Percentiles rank a stretch among this genome's conserved stretches.
Conservation (phyloP, 225 moss, liverwort and hornwort genomes). For the Marchantia polymorpha region DNA sequence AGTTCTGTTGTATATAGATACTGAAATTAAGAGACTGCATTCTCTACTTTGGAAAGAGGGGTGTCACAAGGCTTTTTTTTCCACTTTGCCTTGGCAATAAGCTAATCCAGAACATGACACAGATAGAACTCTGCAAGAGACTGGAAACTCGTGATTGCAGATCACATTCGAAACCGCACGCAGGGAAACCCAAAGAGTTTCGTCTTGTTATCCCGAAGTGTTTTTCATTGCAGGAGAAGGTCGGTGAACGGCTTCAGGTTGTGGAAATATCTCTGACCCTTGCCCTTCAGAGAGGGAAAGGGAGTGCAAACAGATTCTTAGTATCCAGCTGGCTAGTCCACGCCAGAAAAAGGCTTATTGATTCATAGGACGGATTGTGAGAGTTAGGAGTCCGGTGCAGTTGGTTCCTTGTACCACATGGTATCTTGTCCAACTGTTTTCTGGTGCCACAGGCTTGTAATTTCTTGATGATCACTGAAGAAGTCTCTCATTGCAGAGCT, state of each 20-base stretch:
- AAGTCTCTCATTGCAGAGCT: constrained; percentile 38
- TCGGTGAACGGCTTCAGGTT: constrained; percentile 2
- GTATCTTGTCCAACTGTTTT: constrained; percentile 7
- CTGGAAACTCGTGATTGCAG: constrained; percentile 1
- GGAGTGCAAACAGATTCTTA: constrained; percentile 9
- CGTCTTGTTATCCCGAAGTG: neutral
- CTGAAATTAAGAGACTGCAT: constrained; percentile 22
- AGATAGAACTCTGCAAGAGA: constrained; percentile 6
- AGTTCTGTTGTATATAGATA: constrained; percentile 35
- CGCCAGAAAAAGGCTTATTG: constrained; percentile 13
- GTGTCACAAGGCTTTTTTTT: constrained; percentile 12
- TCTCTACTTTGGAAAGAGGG: constrained; percentile 15
- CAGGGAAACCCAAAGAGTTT: neutral
- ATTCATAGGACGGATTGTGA: neutral
- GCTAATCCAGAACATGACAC: constrained; percentile 3
- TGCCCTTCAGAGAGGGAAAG: constrained; percentile 11
- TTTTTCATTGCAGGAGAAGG: neutral
- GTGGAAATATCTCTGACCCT: constrained; percentile 4
- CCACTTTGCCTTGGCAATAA: constrained; percentile 8
- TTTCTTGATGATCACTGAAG: constrained; percentile 40
- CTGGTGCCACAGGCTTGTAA: constrained; percentile 29
- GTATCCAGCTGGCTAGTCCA: constrained; percentile 1
- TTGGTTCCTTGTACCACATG: neutral
- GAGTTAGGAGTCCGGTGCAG: neutral
- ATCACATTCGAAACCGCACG: neutral